Evolutionary conservation across 2,329 filamentous ascomycete genomes (phyloP), one percentile per base, ranked within the genome.

Genomic region (Fusarium nelsonii): DNA sequence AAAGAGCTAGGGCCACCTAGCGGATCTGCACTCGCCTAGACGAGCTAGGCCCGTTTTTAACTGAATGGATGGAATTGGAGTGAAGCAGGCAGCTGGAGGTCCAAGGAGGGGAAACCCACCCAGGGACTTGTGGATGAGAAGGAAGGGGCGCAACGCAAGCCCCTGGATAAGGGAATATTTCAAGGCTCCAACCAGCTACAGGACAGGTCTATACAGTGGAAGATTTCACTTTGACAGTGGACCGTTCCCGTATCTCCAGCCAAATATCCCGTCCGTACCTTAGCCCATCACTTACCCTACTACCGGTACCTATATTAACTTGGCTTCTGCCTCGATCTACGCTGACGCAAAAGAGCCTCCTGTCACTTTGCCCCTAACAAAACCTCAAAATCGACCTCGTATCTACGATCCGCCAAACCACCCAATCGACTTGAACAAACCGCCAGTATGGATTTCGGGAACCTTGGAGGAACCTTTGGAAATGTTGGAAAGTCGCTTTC

Each of bases 381-480:
- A 67, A 58, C 50, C 48, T 63, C 43, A 39, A 23, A 44, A 63
- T 57, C 48, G 48, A 63, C 59, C 46, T 46, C 43, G 49, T 43
- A 53, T 48, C 55, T 57, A 50, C 45, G 49, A 54, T 53, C 34
- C 43, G 18, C 36, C 30, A 37, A 51, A 43, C 34, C 50, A 54
- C 48, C 40, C 44, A 59, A 49, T 59, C 37, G 52, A 60, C 45
- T 53, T 34, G 50, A 43, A 33, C 43, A 57, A 49, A 36, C 58
- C 39, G 61, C 34, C 73, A 78, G 68, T 60, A 88, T 88, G 86
- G 86, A 88, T 74, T 88, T 88, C 81, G 87, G 86, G 77, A 86
- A 64, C 59, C 63, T 64, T 57, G 59, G 59, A 63, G 59, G 46
- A 32, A 63, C 82, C 72, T 80, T 88, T 60, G 83, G 85, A 76